Conservation (phyloP, 2,329 filamentous ascomycete genomes). For the Penicillium freii region DNA sequence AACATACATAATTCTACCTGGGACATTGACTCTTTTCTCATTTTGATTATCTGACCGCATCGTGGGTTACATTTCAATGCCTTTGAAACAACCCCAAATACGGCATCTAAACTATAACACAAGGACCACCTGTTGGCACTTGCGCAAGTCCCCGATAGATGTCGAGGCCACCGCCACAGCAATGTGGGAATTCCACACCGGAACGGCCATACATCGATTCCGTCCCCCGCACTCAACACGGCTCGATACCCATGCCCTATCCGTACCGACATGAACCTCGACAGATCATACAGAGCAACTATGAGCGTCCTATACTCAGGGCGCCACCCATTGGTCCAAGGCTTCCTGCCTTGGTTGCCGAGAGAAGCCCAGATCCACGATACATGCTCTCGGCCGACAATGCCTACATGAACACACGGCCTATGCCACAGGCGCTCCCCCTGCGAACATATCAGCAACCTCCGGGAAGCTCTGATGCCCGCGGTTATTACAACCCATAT, state of each 20-base stretch:
- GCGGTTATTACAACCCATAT: conserved; percentile 16
- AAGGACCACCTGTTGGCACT: conserved; percentile 11
- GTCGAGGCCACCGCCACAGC: conserved; percentile 32
- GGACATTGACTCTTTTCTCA: not conserved
- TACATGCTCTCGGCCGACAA: conserved; percentile 25
- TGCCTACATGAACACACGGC: conserved; percentile 17
- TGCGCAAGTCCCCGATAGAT: conserved; percentile 25
- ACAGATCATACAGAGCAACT: conserved; percentile 10
- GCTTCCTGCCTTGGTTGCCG: conserved; percentile 17
- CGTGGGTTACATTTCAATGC: conserved; percentile 3
- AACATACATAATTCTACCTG: conserved; percentile 6
- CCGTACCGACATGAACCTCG: conserved; percentile 26
- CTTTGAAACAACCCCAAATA: conserved; percentile 5
- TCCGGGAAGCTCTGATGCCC: conserved; percentile 16
- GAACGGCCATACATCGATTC: conserved; percentile 23
- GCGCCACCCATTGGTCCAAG: conserved; percentile 13
- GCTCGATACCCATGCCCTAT: conserved; percentile 17
- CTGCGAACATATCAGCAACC: conserved; percentile 14
- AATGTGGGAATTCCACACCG: conserved; percentile 28
- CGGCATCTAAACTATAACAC: conserved; percentile 15
- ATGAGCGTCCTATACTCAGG: conserved; percentile 18
- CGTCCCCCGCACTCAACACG: conserved; percentile 14
- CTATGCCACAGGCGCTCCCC: conserved; percentile 20
- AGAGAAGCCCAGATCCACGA: conserved; percentile 22
- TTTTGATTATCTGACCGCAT: not conserved